Evolutionary conservation across 306 rosid species (phyloP).

Genomic region (Macrotyloma uniflorum): DNA sequence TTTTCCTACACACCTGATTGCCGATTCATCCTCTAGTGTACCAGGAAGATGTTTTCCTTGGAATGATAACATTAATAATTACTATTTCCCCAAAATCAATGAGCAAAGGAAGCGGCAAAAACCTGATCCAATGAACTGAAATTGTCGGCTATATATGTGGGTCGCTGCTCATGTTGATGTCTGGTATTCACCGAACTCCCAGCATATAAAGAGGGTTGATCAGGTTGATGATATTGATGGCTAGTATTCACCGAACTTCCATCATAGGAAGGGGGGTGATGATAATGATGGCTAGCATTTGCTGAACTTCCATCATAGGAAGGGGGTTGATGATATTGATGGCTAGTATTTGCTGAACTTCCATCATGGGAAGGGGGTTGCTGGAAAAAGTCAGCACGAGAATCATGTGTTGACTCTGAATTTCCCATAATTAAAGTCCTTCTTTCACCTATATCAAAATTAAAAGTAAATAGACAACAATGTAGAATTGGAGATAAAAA

Average conservation of each 20-base stretch:
- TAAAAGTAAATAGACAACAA: slow-evolving; percentile 4
- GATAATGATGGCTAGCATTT: slow-evolving; percentile 27
- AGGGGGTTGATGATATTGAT: neutral
- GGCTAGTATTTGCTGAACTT: slow-evolving; percentile 41
- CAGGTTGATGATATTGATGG: neutral
- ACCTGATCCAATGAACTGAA: slow-evolving; percentile 87
- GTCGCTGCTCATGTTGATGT: slow-evolving; percentile 37
- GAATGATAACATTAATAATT: slow-evolving; percentile 9
- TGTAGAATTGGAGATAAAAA: slow-evolving; percentile 7
- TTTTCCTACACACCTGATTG: neutral
- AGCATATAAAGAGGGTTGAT: slow-evolving; percentile 13
- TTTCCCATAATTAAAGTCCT: slow-evolving; percentile 59
- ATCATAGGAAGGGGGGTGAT: slow-evolving; percentile 28
- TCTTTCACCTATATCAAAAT: slow-evolving; percentile 39
- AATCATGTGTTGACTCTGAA: slow-evolving; percentile 47
- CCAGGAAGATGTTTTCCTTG: slow-evolving; percentile 17
- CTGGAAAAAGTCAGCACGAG: slow-evolving; percentile 27
- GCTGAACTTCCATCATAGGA: slow-evolving; percentile 41
- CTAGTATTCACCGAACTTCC: slow-evolving; percentile 44
- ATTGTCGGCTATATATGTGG: slow-evolving; percentile 62
- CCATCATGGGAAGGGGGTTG: slow-evolving; percentile 35
- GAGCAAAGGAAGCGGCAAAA: slow-evolving; percentile 24
- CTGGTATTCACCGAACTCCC: slow-evolving; percentile 25
- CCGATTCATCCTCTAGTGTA: slow-evolving; percentile 12
- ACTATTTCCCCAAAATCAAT: slow-evolving; percentile 7